phyloP scores from a whole-genome alignment of 1,284 basidiomycete genomes.

The Cryptococcus sp. region DNA sequence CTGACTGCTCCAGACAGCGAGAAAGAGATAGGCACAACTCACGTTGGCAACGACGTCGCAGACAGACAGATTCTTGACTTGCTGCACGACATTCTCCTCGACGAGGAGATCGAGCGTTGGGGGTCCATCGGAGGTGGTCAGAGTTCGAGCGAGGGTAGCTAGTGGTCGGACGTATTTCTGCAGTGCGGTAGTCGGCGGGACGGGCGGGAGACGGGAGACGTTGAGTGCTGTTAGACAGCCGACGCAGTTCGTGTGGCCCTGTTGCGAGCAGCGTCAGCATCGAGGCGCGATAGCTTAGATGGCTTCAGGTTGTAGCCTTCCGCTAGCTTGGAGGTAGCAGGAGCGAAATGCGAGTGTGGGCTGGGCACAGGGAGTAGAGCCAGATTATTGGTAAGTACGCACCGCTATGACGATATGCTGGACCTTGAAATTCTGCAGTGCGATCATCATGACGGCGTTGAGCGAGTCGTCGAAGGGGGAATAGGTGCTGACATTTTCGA shows the following conservation, averaged over 20 bases:
- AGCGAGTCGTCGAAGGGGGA: slow-evolving; percentile 46
- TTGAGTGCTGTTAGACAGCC: slow-evolving; percentile 49
- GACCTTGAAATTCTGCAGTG: slow-evolving; percentile 51
- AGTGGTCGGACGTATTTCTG: slow-evolving; percentile 48
- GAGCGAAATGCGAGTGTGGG: not conserved
- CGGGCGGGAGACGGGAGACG: slow-evolving; percentile 40
- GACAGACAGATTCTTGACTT: slow-evolving; percentile 45
- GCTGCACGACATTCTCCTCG: slow-evolving; percentile 46
- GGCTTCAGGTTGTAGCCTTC: too few species aligned
- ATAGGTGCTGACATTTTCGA: slow-evolving; percentile 34
- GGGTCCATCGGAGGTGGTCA: slow-evolving; percentile 40
- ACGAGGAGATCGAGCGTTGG: slow-evolving; percentile 47
- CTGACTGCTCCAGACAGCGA: not conserved
- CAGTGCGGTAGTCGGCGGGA: slow-evolving; percentile 38
- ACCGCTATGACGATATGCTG: slow-evolving; percentile 51
- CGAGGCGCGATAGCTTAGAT: not conserved
- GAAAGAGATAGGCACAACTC: slow-evolving; percentile 5
- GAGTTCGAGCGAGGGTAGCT: slow-evolving; percentile 38
- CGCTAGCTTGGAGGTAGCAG: not conserved
- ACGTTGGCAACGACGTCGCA: slow-evolving; percentile 41
- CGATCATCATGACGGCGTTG: slow-evolving; percentile 50
- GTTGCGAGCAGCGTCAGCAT: not conserved
- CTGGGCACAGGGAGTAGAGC: too few species aligned
- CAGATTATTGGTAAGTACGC: slow-evolving; percentile 13
- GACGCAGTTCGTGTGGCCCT: slow-evolving; percentile 53